Conservation (phyloP, 208 protist species). For the Trypanosoma platydactyli region DNA sequence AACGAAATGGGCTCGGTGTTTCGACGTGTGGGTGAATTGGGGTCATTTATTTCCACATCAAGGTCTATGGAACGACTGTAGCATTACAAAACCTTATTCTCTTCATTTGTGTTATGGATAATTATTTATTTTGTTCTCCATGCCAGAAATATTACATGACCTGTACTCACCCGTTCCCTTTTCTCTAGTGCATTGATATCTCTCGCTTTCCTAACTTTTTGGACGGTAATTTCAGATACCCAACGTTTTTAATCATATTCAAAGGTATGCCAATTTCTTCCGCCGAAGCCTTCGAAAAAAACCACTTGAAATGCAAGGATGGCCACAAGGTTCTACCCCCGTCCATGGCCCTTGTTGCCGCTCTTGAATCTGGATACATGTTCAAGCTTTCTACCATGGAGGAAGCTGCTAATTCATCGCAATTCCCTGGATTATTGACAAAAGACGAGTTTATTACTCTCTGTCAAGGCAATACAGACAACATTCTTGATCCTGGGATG, state of each 20-base stretch:
- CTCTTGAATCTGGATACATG: constrained; percentile 78
- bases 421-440: constrained; percentile 74
- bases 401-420: constrained; percentile 46
- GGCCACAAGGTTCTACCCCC: constrained; percentile 63
- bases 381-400: constrained; percentile 57
- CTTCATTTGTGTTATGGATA: background rate
- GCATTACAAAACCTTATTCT: background rate
- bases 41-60: constrained; percentile 73
- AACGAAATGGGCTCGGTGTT: constrained; percentile 90
- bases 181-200: constrained; percentile 5
- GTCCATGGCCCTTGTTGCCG: constrained; percentile 64
- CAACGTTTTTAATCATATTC: constrained; percentile 14
- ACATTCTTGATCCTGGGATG: constrained; percentile 42
- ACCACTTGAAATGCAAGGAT: constrained; percentile 62
- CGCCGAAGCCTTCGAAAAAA: constrained; percentile 68
- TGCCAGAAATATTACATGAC: no score
- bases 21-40: constrained; percentile 76
- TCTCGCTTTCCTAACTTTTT: background rate
- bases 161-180: no score
- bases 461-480: constrained; percentile 59
- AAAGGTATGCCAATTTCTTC: constrained; percentile 57
- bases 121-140: background rate
- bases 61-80: constrained; percentile 67
- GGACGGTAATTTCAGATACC: background rate
- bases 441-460: constrained; percentile 63